phyloP scores from a whole-genome alignment of 495 filamentous ascomycete genomes.

The Schizothecium vesticola region DNA sequence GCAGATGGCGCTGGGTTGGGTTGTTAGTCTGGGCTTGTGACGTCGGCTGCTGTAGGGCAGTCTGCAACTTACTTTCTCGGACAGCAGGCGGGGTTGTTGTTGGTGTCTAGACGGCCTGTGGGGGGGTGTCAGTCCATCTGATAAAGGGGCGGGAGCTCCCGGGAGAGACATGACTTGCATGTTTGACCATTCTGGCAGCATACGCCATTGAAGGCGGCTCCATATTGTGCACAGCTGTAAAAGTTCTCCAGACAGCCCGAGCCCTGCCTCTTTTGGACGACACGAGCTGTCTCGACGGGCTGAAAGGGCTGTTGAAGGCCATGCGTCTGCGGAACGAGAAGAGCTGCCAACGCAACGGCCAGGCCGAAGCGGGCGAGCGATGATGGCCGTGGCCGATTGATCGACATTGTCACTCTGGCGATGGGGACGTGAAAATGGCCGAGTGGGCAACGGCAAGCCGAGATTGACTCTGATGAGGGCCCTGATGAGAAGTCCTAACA shows the following conservation, averaged over 20 bases:
- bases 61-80: constrained; percentile 34
- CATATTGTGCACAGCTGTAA: constrained; percentile 39
- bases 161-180: constrained; percentile 19
- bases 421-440: not conserved
- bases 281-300: constrained; percentile 26
- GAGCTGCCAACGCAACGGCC: not conserved
- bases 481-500: not conserved
- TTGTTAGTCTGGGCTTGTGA: not conserved
- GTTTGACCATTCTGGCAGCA: constrained; percentile 43
- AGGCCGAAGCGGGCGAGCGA: not conserved
- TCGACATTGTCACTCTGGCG: not conserved
- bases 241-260: constrained; percentile 31
- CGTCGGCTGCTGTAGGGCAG: too few relatives aligned
- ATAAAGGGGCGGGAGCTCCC: too few relatives aligned
- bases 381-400: not conserved
- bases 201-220: constrained; percentile 33
- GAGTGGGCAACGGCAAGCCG: not conserved
- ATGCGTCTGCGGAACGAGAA: not conserved
- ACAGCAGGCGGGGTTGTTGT: constrained; percentile 42
- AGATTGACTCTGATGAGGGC: not conserved
- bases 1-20: constrained; percentile 34
- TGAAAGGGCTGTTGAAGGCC: constrained; percentile 25
- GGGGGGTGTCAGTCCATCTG: not conserved
- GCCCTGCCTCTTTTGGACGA: constrained; percentile 22
- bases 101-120: constrained; percentile 30